Evolutionary conservation across 257 asterid species (phyloP), one percentile per base, ranked within the genome.

Genomic region (Solanum verrucosum): DNA sequence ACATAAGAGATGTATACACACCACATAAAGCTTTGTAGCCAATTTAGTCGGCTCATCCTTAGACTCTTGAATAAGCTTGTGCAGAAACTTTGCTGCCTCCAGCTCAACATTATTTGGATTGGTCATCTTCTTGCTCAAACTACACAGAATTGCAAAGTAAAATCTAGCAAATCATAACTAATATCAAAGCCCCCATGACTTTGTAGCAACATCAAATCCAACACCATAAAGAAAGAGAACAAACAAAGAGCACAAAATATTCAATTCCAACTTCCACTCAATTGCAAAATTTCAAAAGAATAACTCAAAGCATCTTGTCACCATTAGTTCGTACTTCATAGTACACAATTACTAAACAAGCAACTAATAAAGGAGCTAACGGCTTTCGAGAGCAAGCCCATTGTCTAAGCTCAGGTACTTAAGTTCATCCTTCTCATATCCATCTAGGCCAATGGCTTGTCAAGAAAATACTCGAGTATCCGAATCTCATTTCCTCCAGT

Each of bases 21-120:
- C 99, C 98, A 97, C 99, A 83, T 95, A 94, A 89, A 97, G 99
- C 93, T 97, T 97, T 83, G 99, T 93, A 37, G 99, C 99, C 94
- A 97, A 92, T 90, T 97, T 97, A 74, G 95, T 93, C 59, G 99
- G 99, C 93, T 97, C 99, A 46, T 97, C 99, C 91, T 90, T 97
- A 49, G 99, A 97, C 73, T 97, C 99, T 91, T 97, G 99, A 88
- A 97, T 97, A 87, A 97, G 98, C 89, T 97, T 97, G 59, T 97
- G 99, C 90, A 97, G 91, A 92, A 97, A 96, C 91, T 97, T 97
- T 78, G 99, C 99, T 72, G 99, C 99, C 91, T 97, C 99, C 92
- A 96, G 89, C 96, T 97, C 99, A 70, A 97, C 98, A 92, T 95
- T 94, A 89, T 92, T 96, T 18, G 98, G 93, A 93, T 89, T 92